These are phyloP conservation scores for Cadophora luteo-olivacea DNA, from an alignment of 2,329 filamentous ascomycete genomes.

Conservation along the genomic window DNA sequence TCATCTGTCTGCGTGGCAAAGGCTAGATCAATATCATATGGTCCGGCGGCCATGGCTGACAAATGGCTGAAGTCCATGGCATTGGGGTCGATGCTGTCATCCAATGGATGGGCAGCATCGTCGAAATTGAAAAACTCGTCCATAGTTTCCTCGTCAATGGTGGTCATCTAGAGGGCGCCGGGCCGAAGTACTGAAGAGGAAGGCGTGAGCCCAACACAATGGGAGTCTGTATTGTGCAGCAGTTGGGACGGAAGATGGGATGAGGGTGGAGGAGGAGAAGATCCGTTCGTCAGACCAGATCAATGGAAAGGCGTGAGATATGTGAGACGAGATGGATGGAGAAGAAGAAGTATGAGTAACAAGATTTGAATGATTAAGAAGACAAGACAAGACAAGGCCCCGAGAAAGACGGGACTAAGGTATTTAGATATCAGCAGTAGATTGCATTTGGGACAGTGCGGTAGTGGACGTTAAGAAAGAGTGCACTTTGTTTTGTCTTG, in stretches of 20 bases:
- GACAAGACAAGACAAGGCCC: neutral
- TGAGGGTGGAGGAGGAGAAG: neutral
- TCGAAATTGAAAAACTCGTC: conserved; percentile 72
- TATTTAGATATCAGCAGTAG: neutral
- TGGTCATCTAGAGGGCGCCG: conserved; percentile 45
- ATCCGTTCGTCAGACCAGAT: conserved; percentile 16
- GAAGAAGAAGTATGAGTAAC: conserved; percentile 5
- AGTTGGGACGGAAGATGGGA: conserved; percentile 5
- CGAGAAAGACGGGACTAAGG: neutral
- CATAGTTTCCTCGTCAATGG: conserved; percentile 45
- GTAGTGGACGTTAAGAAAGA: neutral
- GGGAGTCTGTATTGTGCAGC: neutral
- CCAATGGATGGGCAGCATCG: conserved; percentile 47
- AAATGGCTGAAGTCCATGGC: conserved; percentile 16
- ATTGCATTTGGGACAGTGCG: neutral
- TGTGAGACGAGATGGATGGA: neutral
- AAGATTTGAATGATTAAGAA: neutral
- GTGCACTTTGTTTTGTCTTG: neutral
- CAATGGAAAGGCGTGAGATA: conserved; percentile 36
- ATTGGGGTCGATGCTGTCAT: conserved; percentile 16
- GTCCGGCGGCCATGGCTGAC: conserved; percentile 10
- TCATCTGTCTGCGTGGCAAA: conserved; percentile 63
- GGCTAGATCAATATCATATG: conserved; percentile 56
- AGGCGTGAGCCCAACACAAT: neutral
- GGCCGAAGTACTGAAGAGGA: neutral